These are phyloP conservation scores for Paramecium octaurelia DNA, from an alignment of 73 alveolate species.

Conservation along the genomic window DNA sequence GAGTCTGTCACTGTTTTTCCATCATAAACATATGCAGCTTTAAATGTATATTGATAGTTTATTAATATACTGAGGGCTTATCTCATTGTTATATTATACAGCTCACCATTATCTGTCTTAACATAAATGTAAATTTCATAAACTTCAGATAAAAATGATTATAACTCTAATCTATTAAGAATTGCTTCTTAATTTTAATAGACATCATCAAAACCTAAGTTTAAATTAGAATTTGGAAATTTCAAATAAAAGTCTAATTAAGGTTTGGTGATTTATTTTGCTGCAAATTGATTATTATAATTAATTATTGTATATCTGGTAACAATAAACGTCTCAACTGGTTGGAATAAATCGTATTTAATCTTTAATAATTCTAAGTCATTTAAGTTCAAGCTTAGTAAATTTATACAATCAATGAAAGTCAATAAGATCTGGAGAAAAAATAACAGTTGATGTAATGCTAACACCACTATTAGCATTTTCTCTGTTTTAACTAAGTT, in stretches of 20 bases:
- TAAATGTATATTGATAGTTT: background rate
- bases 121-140: background rate
- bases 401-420: background rate
- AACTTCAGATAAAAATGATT: background rate
- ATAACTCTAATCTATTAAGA: background rate
- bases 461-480: background rate
- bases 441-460: background rate
- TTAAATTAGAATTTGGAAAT: slow-evolving; percentile 5
- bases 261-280: background rate
- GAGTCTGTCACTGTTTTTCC: slow-evolving; percentile 33
- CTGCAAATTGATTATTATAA: background rate
- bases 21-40: slow-evolving; percentile 9
- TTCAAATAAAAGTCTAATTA: background rate
- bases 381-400: background rate
- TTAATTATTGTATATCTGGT: slow-evolving; percentile 8
- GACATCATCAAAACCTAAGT: slow-evolving; percentile 18
- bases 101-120: background rate
- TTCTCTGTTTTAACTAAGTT: background rate
- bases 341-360: background rate
- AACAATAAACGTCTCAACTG: background rate
- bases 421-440: background rate
- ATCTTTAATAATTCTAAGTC: background rate
- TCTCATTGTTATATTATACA: background rate
- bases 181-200: background rate
- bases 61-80: background rate